Conservation (phyloP, 2,329 filamentous ascomycete genomes). For the Colletotrichum ledebouriae region DNA sequence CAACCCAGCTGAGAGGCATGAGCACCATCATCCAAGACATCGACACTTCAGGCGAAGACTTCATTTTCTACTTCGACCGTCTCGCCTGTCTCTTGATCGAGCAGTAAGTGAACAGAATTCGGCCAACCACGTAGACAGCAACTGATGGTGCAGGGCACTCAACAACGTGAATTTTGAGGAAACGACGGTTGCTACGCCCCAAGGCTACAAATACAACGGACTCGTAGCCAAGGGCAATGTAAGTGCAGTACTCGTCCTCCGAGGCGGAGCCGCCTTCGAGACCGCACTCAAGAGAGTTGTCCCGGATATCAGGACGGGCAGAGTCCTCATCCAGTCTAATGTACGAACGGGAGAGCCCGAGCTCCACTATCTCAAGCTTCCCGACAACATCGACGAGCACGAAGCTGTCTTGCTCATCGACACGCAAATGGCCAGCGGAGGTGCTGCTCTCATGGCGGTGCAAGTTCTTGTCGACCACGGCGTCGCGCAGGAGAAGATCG, state of each 20-base stretch:
- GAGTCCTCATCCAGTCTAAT: constrained; percentile 92
- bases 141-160: constrained; percentile 69
- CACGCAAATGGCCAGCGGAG: constrained; percentile 94
- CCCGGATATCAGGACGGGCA: constrained; percentile 90
- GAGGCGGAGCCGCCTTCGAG: constrained; percentile 90
- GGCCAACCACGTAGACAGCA: not conserved
- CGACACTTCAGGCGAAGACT: constrained; percentile 85
- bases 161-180: constrained; percentile 81
- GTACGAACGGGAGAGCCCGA: constrained; percentile 89
- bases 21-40: constrained; percentile 90
- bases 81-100: constrained; percentile 88
- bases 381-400: constrained; percentile 78
- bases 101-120: constrained; percentile 61
- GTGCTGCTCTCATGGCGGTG: constrained; percentile 90
- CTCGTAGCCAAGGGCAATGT: constrained; percentile 79
- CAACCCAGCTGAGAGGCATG: constrained; percentile 86
- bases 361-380: constrained; percentile 88
- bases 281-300: constrained; percentile 90
- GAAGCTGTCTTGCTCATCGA: constrained; percentile 89
- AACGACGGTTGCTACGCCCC: constrained; percentile 76
- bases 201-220: constrained; percentile 77
- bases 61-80: constrained; percentile 97
- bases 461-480: constrained; percentile 96
- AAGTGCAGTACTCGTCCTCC: constrained; percentile 88
- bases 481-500: constrained; percentile 84